phyloP scores from a whole-genome alignment of 139 green algal species.

The Ettlia oleoabundans region DNA sequence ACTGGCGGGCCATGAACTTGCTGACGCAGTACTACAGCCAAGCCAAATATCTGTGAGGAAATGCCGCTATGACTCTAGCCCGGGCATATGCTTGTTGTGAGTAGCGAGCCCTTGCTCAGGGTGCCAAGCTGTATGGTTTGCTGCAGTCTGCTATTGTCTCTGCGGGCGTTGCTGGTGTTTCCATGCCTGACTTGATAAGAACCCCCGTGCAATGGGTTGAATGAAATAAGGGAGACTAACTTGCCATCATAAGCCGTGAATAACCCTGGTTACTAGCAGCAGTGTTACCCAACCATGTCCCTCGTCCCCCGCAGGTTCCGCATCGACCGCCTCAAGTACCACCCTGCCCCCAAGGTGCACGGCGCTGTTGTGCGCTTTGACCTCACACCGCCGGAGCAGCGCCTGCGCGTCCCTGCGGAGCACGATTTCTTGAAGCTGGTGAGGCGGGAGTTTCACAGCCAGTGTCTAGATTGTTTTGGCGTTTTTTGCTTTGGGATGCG shows the following conservation, averaged over 20 bases:
- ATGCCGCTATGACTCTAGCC: no score
- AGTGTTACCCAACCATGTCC: background rate
- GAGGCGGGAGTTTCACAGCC: background rate
- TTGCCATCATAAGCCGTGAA: no score
- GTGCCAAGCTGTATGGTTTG: no score
- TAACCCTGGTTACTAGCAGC: no score
- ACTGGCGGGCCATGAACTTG: conserved; percentile 89
- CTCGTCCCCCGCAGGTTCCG: conserved; percentile 50
- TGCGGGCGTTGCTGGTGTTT: no score
- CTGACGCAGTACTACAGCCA: conserved; percentile 75
- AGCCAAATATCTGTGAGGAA: conserved; percentile 70
- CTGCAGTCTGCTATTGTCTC: no score
- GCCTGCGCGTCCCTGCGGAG: conserved; percentile 32
- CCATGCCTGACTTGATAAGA: no score
- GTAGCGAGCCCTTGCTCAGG: no score
- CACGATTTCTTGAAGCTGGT: conserved; percentile 34
- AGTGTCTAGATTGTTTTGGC: background rate
- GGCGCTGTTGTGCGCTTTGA: conserved; percentile 82
- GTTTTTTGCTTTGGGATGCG: no score
- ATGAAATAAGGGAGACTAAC: no score
- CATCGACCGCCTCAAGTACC: conserved; percentile 75
- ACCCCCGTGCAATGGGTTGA: no score
- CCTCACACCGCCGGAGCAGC: conserved; percentile 48
- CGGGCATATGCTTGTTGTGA: no score
- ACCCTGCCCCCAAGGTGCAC: conserved; percentile 83